A percentile compares a stretch with the other conserved stretches of the same genome.
Conservation (phyloP, 2,329 filamentous ascomycete genomes). For the Monilinia laxa region DNA sequence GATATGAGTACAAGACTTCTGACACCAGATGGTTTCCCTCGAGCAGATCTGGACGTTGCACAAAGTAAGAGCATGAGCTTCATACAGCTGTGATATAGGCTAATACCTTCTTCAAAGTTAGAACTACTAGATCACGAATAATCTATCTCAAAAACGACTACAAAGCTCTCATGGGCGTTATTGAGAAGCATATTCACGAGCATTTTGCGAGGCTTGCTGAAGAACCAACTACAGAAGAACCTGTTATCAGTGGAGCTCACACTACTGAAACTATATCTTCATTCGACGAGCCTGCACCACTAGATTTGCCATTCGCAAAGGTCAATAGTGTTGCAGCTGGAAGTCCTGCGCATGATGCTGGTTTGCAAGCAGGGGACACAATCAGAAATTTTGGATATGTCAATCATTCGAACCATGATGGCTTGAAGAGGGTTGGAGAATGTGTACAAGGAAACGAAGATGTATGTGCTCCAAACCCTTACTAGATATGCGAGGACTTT, state of each 20-base stretch:
- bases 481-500: not conserved
- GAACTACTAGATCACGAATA: slow-evolving; percentile 88
- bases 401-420: slow-evolving; percentile 81
- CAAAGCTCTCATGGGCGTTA: slow-evolving; percentile 78
- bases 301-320: slow-evolving; percentile 75
- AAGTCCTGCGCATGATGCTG: slow-evolving; percentile 81
- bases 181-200: slow-evolving; percentile 85
- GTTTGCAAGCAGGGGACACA: slow-evolving; percentile 75
- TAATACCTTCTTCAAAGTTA: slow-evolving; percentile 56
- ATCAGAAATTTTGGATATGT: slow-evolving; percentile 84
- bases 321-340: slow-evolving; percentile 77
- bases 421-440: slow-evolving; percentile 81
- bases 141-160: slow-evolving; percentile 91
- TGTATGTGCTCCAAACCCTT: slow-evolving; percentile 53
- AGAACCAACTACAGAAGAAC: slow-evolving; percentile 39
- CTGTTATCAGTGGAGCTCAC: slow-evolving; percentile 32
- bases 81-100: not conserved
- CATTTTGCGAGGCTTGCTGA: slow-evolving; percentile 73
- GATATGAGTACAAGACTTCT: slow-evolving; percentile 87
- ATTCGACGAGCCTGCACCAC: slow-evolving; percentile 39
- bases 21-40: slow-evolving; percentile 87
- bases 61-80: slow-evolving; percentile 64
- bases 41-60: slow-evolving; percentile 90
- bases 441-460: slow-evolving; percentile 87
- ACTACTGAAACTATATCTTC: slow-evolving; percentile 39